Evolutionary conservation across 2,329 filamentous ascomycete genomes (phyloP).

Genomic region (Biscogniauxia marginata): DNA sequence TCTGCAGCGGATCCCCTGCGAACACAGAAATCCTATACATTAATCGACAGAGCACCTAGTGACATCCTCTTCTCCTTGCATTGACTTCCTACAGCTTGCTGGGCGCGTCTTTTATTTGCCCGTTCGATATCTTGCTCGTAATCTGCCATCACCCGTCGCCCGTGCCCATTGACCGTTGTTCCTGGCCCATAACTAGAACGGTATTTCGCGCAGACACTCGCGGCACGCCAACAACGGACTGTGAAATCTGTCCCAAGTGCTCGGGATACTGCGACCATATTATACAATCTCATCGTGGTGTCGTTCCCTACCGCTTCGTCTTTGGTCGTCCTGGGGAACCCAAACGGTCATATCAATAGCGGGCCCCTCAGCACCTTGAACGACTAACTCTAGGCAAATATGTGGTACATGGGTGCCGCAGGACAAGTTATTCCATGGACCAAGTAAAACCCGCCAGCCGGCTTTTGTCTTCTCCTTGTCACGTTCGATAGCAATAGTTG

Average conservation of each 20-base stretch:
- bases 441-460: slow-evolving; percentile 24
- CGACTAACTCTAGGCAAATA: neutral
- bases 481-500: slow-evolving; percentile 29
- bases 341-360: neutral
- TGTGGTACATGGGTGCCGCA: slow-evolving; percentile 14
- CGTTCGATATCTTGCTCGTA: slow-evolving; percentile 18
- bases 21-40: slow-evolving; percentile 16
- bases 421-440: slow-evolving; percentile 31
- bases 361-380: neutral
- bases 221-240: slow-evolving; percentile 19
- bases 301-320: neutral
- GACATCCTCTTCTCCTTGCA: slow-evolving; percentile 8
- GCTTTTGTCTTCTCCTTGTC: slow-evolving; percentile 23
- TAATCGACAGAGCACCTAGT: neutral
- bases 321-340: neutral
- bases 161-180: neutral
- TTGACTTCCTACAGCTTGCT: slow-evolving; percentile 15
- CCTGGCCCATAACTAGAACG: slow-evolving; percentile 6
- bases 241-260: slow-evolving; percentile 6
- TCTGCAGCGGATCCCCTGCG: slow-evolving; percentile 25
- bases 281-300: neutral
- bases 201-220: slow-evolving; percentile 4
- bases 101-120: slow-evolving; percentile 5
- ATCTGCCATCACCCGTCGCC: slow-evolving; percentile 12
- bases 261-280: too few relatives aligned